A percentile compares a stretch with the other conserved stretches of the same genome.
Conservation (phyloP, 1,284 basidiomycete genomes). For the Irpex rosettiformis region DNA sequence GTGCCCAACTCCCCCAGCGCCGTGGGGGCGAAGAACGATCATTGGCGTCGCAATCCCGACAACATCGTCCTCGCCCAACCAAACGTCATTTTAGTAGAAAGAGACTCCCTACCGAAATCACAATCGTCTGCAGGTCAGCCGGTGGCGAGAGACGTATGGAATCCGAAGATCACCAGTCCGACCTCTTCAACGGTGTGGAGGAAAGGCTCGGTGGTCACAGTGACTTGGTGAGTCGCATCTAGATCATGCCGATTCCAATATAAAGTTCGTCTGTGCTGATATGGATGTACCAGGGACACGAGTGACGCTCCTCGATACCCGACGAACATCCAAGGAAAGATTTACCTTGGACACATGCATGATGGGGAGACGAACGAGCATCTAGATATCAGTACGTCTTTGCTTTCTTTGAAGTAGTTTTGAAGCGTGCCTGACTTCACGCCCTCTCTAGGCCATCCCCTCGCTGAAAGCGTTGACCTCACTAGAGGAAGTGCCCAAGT, state of each 20-base stretch:
- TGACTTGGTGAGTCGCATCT: constrained; percentile 15
- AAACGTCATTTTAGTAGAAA: not conserved
- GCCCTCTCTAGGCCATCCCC: constrained; percentile 21
- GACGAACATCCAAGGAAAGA: constrained; percentile 13
- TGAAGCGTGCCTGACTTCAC: not conserved
- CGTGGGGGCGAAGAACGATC: not conserved
- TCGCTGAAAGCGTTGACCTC: constrained; percentile 23
- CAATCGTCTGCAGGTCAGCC: not conserved
- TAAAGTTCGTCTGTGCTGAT: not conserved
- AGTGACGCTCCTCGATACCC: constrained; percentile 11
- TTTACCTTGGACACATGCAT: constrained; percentile 14
- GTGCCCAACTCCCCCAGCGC: not conserved
- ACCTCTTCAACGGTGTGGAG: constrained; percentile 13
- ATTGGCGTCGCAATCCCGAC: not conserved
- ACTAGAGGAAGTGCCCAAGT: constrained; percentile 22
- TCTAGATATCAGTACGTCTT: constrained; percentile 12
- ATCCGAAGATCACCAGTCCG: constrained; percentile 16
- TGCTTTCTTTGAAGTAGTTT: not conserved
- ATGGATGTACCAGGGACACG: constrained; percentile 14
- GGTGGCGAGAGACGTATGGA: constrained; percentile 12
- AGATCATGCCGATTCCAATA: not conserved
- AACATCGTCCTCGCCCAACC: not conserved
- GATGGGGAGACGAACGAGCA: constrained; percentile 14
- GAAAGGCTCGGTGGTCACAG: constrained; percentile 6
- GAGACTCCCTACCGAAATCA: not conserved